Percentiles rank a stretch among this genome's conserved stretches.
Conservation (phyloP, 352 stramenopile species). For the Halophytophthora batemanensis region DNA sequence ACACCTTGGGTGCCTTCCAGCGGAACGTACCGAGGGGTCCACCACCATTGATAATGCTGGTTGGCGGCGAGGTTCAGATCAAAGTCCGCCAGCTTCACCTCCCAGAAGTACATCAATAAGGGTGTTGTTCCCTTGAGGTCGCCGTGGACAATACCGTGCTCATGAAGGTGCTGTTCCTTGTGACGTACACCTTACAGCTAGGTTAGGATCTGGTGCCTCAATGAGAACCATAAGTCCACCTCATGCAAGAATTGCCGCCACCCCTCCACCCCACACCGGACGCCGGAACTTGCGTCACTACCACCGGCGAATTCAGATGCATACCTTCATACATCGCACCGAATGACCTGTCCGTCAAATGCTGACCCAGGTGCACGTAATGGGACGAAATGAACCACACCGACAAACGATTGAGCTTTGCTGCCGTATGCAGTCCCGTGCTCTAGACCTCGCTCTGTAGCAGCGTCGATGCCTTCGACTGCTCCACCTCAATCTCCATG, state of each 20-base stretch:
- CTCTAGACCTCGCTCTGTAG: not conserved
- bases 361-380: conserved; percentile 10
- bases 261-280: not conserved
- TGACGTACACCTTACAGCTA: conserved; percentile 27
- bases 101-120: no score
- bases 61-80: no score
- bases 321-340: not conserved
- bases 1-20: no score
- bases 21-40: no score
- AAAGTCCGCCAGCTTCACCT: no score
- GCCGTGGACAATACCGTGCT: conserved; percentile 15
- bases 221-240: conserved; percentile 14
- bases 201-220: conserved; percentile 29
- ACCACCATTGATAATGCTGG: no score
- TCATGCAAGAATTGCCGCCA: conserved; percentile 10
- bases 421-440: no score
- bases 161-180: conserved; percentile 21
- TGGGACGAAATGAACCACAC: conserved; percentile 1
- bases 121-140: conserved; percentile 35
- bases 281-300: conserved; percentile 12
- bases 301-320: not conserved
- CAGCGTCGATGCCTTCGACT: conserved; percentile 7
- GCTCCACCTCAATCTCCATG: conserved; percentile 6
- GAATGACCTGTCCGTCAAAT: conserved; percentile 18
- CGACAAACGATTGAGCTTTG: no score